Conservation (phyloP, 257 asterid species). For the Solanum boliviense region DNA sequence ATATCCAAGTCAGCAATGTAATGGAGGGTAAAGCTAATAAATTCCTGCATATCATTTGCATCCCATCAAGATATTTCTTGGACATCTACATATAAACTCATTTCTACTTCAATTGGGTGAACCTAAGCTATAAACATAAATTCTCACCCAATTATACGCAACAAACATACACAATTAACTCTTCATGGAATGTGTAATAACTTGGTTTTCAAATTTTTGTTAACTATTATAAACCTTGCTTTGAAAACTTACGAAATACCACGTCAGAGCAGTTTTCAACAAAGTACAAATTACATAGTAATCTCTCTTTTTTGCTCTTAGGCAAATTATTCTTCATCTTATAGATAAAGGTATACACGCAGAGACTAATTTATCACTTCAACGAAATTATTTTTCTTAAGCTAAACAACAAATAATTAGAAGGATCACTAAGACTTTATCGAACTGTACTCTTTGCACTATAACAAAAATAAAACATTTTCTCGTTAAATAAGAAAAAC, state of each 20-base stretch:
- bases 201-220: not conserved
- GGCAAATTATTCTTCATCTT: not conserved
- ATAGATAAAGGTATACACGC: not conserved
- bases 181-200: not conserved
- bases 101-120: not conserved
- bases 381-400: not conserved
- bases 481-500: not conserved
- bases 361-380: not conserved
- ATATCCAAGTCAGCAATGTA: conserved; percentile 96
- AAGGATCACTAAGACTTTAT: not conserved
- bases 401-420: not conserved
- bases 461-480: not conserved
- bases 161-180: not conserved
- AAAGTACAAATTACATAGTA: not conserved
- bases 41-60: conserved; percentile 54
- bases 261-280: not conserved
- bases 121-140: not conserved
- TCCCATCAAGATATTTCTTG: not conserved
- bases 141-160: not conserved
- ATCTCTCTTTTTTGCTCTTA: not conserved
- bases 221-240: not conserved
- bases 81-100: not conserved
- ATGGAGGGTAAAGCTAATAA: conserved; percentile 84
- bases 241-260: not conserved
- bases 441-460: not conserved